These are phyloP conservation scores for Epipyxis sp. DNA, from an alignment of 108 stramenopile species.

Conservation along the genomic window DNA sequence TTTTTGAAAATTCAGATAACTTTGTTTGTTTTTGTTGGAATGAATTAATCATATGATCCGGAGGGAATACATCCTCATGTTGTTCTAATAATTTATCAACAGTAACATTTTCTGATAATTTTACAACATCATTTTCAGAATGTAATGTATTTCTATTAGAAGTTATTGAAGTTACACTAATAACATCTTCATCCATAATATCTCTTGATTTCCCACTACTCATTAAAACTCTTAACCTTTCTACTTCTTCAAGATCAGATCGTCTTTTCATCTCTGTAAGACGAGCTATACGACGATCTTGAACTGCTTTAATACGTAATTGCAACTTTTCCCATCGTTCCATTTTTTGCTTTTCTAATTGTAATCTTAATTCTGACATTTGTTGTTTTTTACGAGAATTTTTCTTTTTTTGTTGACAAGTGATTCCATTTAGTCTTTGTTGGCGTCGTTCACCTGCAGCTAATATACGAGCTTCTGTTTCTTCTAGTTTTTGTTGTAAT, in stretches of 20 bases:
- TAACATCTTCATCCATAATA: too few species aligned
- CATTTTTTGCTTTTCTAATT: conserved; percentile 16
- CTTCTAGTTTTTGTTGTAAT: conserved; percentile 23
- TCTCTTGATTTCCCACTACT: too few species aligned
- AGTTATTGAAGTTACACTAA: too few species aligned
- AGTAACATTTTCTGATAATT: too few species aligned
- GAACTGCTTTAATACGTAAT: background rate
- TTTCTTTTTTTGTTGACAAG: conserved; percentile 4
- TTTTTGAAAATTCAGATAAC: too few species aligned
- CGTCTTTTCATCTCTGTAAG: conserved; percentile 12
- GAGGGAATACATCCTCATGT: too few species aligned
- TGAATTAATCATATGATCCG: too few species aligned
- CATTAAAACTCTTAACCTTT: too few species aligned
- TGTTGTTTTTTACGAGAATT: background rate
- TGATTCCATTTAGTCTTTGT: conserved; percentile 12
- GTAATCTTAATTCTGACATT: conserved; percentile 29
- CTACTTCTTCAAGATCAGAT: conserved; percentile 8
- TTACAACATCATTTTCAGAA: too few species aligned
- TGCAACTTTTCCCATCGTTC: conserved; percentile 34
- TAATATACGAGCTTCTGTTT: conserved; percentile 23
- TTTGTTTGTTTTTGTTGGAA: too few species aligned
- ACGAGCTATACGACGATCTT: background rate
- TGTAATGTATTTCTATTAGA: too few species aligned
- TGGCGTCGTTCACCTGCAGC: conserved; percentile 8
- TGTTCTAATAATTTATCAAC: too few species aligned